phyloP scores from a whole-genome alignment of 176 grass and related monocot species.

The Paspalum notatum region DNA sequence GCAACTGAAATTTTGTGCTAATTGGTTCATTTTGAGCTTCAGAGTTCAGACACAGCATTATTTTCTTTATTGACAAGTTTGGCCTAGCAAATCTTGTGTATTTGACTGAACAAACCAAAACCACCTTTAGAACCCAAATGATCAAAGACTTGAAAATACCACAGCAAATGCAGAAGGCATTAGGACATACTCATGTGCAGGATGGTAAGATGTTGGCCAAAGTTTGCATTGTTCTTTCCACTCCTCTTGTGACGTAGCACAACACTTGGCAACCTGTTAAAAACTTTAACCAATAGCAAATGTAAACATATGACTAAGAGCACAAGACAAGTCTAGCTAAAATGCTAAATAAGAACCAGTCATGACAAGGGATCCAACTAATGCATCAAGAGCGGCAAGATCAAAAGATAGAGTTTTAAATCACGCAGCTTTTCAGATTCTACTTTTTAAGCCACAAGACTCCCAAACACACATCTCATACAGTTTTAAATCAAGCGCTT shows the following conservation, averaged over 20 bases:
- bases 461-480: too few species aligned
- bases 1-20: not conserved
- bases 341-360: not conserved
- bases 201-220: conserved; percentile 98
- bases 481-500: too few species aligned
- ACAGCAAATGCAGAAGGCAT: conserved; percentile 30
- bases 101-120: conserved; percentile 13
- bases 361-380: not conserved
- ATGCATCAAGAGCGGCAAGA: not conserved
- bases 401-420: too few species aligned
- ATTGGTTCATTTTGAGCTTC: not conserved
- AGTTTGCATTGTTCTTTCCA: conserved; percentile 95
- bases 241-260: conserved; percentile 84
- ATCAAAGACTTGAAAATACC: conserved; percentile 22
- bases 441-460: too few species aligned
- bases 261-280: conserved; percentile 72
- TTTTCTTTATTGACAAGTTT: not conserved
- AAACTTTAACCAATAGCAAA: conserved; percentile 38
- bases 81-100: not conserved
- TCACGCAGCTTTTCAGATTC: too few species aligned
- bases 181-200: conserved; percentile 59
- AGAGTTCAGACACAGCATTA: too few species aligned
- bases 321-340: not conserved
- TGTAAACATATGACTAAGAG: conserved; percentile 27
- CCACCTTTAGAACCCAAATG: not conserved